Percentiles rank a stretch among this genome's conserved stretches.
These are phyloP conservation scores for Starmerella scarabaei DNA, from an alignment of 805 yeast species.

Conservation along the genomic window DNA sequence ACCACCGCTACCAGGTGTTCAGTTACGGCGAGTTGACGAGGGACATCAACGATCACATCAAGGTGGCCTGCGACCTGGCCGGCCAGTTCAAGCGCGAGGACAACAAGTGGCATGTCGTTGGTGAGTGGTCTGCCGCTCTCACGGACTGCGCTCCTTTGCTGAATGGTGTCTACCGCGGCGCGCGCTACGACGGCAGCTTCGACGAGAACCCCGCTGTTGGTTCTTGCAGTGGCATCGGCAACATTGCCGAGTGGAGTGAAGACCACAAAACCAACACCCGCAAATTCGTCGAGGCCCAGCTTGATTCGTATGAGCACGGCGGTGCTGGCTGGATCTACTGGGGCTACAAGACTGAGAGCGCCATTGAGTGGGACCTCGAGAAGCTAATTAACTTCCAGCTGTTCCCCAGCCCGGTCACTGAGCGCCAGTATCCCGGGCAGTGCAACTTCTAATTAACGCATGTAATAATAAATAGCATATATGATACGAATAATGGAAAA, in stretches of 20 bases:
- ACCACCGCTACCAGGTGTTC: conserved; percentile 85
- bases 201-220: conserved; percentile 39
- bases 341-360: conserved; percentile 80
- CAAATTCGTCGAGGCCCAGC: conserved; percentile 72
- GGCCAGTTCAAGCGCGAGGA: conserved; percentile 32
- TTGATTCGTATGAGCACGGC: conserved; percentile 62
- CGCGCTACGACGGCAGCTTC: conserved; percentile 61
- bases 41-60: conserved; percentile 48
- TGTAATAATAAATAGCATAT: no score
- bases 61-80: conserved; percentile 42
- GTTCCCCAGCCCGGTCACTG: conserved; percentile 69
- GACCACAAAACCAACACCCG: conserved; percentile 47
- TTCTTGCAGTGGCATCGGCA: conserved; percentile 43
- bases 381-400: conserved; percentile 43
- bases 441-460: no score
- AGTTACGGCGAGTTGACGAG: conserved; percentile 46
- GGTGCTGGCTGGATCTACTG: conserved; percentile 79
- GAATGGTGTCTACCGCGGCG: conserved; percentile 74
- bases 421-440: conserved; percentile 52
- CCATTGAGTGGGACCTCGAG: conserved; percentile 77
- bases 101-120: conserved; percentile 62
- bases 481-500: no score
- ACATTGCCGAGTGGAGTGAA: conserved; percentile 42
- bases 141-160: conserved; percentile 86
- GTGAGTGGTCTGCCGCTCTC: conserved; percentile 87